These are phyloP conservation scores for Botrytis pseudocinerea DNA, from an alignment of 2,329 filamentous ascomycete species.

Conservation along the genomic window DNA sequence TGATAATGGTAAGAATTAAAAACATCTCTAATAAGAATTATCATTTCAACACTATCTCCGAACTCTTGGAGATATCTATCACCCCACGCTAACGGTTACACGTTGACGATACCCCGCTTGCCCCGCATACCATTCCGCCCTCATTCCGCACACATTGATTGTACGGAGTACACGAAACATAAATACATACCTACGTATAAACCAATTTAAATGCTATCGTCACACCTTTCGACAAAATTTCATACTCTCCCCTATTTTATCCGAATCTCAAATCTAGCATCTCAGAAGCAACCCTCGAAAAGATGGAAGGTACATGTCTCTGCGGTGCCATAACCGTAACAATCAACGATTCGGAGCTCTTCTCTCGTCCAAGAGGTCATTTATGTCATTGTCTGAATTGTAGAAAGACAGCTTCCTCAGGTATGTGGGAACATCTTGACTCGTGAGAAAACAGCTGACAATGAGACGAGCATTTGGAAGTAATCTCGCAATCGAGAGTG, in stretches of 20 bases:
- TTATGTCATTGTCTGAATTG: slow-evolving; percentile 54
- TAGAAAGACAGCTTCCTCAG: slow-evolving; percentile 9
- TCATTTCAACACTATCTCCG: neutral
- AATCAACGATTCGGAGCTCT: slow-evolving; percentile 50
- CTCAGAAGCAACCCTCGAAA: neutral
- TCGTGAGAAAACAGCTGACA: neutral
- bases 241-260: neutral
- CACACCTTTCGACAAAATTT: rapidly evolving
- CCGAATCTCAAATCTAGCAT: neutral
- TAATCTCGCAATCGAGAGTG: slow-evolving; percentile 40
- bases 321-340: slow-evolving; percentile 51
- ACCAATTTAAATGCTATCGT: neutral
- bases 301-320: slow-evolving; percentile 45
- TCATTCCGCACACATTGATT: neutral
- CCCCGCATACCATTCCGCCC: neutral
- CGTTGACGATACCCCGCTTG: slow-evolving; percentile 7
- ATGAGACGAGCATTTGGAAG: neutral
- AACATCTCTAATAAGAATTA: neutral
- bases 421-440: neutral
- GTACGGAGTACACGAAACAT: neutral
- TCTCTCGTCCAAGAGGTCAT: slow-evolving; percentile 46
- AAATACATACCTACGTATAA: neutral
- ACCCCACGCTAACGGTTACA: neutral
- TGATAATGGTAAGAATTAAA: neutral
- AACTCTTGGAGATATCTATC: neutral